Percentiles rank a stretch among this genome's conserved stretches.
Conservation (phyloP, 768 basidiomycete genomes). For the Infundibulicybe gibba region DNA sequence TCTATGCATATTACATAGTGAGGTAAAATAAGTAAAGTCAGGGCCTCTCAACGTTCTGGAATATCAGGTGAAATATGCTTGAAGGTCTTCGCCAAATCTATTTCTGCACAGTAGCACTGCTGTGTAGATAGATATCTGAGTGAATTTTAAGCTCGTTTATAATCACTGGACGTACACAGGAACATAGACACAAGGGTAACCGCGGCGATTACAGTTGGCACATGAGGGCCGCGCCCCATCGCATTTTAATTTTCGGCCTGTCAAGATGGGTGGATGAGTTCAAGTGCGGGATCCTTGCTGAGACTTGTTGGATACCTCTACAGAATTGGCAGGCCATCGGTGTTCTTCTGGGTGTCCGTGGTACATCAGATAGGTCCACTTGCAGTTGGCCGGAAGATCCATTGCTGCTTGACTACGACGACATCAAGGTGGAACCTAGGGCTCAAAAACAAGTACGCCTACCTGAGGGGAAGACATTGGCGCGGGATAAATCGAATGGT, state of each 20-base stretch:
- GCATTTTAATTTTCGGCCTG: constrained; percentile 72
- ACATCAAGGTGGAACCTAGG: too few relatives aligned
- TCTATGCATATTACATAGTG: too few relatives aligned
- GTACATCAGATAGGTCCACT: constrained; percentile 3
- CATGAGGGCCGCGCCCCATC: constrained; percentile 64
- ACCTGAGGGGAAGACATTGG: too few relatives aligned
- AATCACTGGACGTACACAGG: constrained; percentile 56
- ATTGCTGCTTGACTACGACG: too few relatives aligned
- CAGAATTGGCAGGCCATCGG: constrained; percentile 78
- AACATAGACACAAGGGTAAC: constrained; percentile 53
- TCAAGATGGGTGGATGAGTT: not conserved
- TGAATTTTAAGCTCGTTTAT: too few relatives aligned
- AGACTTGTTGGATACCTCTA: constrained; percentile 39
- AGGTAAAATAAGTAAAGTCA: too few relatives aligned
- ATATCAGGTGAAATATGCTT: not conserved
- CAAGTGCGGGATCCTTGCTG: not conserved
- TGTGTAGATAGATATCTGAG: not conserved
- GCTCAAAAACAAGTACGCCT: too few relatives aligned
- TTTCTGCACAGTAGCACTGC: constrained; percentile 22
- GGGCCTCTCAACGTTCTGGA: too few relatives aligned
- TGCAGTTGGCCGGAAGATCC: too few relatives aligned
- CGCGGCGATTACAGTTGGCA: constrained; percentile 60
- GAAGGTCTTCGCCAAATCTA: constrained; percentile 1
- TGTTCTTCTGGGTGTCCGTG: constrained; percentile 37
- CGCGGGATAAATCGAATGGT: too few relatives aligned